Evolutionary conservation across 371 early-diverging fungal species (phyloP).

Genomic region (Apophysomyces variabilis): DNA sequence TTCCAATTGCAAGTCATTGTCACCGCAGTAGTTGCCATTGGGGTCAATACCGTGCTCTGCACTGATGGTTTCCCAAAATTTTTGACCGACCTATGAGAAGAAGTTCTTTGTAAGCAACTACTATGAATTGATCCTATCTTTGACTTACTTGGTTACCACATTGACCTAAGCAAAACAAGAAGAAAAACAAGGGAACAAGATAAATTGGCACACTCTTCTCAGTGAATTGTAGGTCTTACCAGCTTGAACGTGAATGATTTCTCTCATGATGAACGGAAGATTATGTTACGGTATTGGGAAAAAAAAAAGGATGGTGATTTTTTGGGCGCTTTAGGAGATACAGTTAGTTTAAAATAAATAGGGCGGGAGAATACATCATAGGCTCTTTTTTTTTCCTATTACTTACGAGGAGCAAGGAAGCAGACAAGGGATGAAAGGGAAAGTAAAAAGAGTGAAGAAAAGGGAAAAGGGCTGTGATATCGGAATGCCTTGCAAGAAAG

Average conservation of each 20-base stretch:
- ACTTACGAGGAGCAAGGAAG: not conserved
- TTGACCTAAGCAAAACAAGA: conserved; percentile 64
- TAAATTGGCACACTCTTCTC: not conserved
- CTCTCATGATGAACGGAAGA: conserved; percentile 82
- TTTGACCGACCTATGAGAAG: conserved; percentile 71
- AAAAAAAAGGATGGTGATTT: conserved; percentile 4
- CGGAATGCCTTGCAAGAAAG: not conserved
- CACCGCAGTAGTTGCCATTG: conserved; percentile 80
- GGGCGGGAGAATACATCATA: too few species aligned
- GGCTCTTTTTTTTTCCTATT: not conserved
- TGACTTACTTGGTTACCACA: conserved; percentile 81
- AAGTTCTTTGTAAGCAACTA: not conserved
- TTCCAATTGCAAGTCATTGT: conserved; percentile 90
- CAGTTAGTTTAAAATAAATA: not conserved
- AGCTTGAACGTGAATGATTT: conserved; percentile 99
- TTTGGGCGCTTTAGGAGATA: not conserved
- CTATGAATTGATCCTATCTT: not conserved
- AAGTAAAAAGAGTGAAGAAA: conserved; percentile 1
- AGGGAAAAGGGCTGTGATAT: not conserved
- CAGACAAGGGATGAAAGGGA: not conserved
- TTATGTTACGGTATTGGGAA: not conserved
- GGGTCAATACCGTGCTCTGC: conserved; percentile 91
- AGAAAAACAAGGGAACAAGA: not conserved
- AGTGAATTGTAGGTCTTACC: conserved; percentile 46
- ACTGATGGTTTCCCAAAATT: conserved; percentile 96